Conservation (phyloP, 164 flowering plant species). For the Vitis rupestris region DNA sequence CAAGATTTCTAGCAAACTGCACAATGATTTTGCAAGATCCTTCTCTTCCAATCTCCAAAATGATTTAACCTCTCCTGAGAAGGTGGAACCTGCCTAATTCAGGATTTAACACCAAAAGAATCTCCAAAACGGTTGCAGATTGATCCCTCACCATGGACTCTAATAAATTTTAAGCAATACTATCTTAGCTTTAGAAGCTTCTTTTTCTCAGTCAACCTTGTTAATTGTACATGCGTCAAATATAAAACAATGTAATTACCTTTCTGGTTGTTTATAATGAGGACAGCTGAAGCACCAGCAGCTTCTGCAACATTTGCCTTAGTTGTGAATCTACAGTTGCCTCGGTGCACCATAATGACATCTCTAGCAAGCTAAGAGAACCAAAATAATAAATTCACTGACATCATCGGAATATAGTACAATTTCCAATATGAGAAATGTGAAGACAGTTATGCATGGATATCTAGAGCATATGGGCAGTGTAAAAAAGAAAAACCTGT, state of each 20-base stretch:
- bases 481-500: constrained; percentile 31
- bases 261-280: constrained; percentile 72
- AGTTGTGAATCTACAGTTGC: constrained; percentile 78
- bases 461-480: not conserved
- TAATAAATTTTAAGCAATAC: too few relatives aligned
- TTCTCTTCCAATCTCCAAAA: too few relatives aligned
- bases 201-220: not conserved
- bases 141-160: too few relatives aligned
- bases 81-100: too few relatives aligned
- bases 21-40: too few relatives aligned
- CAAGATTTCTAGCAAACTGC: too few relatives aligned
- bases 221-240: not conserved
- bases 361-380: constrained; percentile 63
- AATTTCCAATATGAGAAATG: not conserved
- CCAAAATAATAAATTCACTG: constrained; percentile 1
- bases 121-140: too few relatives aligned
- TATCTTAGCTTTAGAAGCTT: too few relatives aligned
- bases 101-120: too few relatives aligned
- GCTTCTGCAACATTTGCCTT: constrained; percentile 85
- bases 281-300: constrained; percentile 89
- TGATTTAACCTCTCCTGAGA: too few relatives aligned
- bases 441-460: not conserved
- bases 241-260: constrained; percentile 37
- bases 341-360: constrained; percentile 84
- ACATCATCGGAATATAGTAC: not conserved